Evolutionary conservation across 2,329 filamentous ascomycete genomes (phyloP), one percentile per base, ranked within the genome.

Genomic region (Zymoseptoria pseudotritici): DNA sequence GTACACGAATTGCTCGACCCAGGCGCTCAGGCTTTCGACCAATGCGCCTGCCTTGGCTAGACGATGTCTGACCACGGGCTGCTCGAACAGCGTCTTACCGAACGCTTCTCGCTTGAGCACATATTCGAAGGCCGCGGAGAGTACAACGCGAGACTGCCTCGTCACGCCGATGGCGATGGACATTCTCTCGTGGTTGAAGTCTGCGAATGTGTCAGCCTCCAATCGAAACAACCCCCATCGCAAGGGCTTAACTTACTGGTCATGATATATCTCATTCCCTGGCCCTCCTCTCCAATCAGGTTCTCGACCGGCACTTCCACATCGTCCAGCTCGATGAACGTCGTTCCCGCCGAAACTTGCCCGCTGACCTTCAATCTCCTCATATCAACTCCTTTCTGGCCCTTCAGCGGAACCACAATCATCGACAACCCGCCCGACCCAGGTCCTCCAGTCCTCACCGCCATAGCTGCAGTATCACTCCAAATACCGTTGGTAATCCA

Each of bases 101-200:
- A 88, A 89, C 1, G 86, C 86, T 71, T 88, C 85, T 19, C 86
- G 79, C 73, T 86, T 86, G 63, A 88, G 71, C 22, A 81, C 81
- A 67, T 88, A 88, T 56, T 81, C 81, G 64, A 87, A 83, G 0
- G 86, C 85, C 0, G 82, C 71, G 13, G 78, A 74, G 1, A 88
- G 75, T 1, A 83, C 85, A 2, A 87, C 84, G 8, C 82, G 79
- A 0, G 86, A 80, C 67, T 85, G 79, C 2, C 88, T 78, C 1
- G 86, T 87, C 0, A 82, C 81, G 0, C 82, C 81, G 13, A 90
- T 82, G 0, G 84, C 79, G 63, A 91, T 88, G 17, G 80, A 80
- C 10, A 91, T 77, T 0, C 88, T 82, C 72, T 91, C 88, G 72
- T 91, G 87, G 75, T 91, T 91, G 81, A 91, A 91, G 75, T 91